phyloP scores from a whole-genome alignment of 208 protist genomes.

The Giardia duodenalis region DNA sequence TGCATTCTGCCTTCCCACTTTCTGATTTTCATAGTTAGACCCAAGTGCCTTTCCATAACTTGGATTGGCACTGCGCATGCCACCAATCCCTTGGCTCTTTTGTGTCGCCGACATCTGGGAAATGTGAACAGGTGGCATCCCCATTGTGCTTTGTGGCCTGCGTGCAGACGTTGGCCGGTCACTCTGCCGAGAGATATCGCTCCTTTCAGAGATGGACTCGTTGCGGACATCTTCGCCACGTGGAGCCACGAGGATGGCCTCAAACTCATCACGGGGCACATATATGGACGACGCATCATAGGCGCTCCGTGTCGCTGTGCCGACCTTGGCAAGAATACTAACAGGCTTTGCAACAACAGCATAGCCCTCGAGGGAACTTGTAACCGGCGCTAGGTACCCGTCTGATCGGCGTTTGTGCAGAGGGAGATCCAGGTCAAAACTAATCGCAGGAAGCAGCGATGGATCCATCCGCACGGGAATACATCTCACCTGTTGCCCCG shows the following conservation, averaged over 20 bases:
- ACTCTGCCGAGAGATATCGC: not conserved
- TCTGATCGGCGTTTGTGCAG: not conserved
- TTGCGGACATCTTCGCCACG: not conserved
- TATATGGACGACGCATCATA: not conserved
- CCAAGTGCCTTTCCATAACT: no score
- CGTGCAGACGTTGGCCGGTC: not conserved
- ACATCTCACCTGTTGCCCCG: not conserved
- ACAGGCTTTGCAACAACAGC: not conserved
- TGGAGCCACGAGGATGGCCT: not conserved
- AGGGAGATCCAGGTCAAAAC: constrained; percentile 25
- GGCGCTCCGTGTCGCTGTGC: not conserved
- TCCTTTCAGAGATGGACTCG: not conserved
- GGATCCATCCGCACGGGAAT: constrained; percentile 9
- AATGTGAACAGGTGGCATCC: constrained; percentile 8
- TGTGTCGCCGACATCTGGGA: not conserved
- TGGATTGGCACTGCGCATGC: not conserved
- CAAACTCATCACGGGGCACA: not conserved
- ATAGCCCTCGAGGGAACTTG: not conserved
- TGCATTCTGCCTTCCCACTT: not conserved
- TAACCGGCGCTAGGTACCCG: not conserved
- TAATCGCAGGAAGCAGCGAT: constrained; percentile 3
- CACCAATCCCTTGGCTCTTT: not conserved
- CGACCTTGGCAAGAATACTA: not conserved
- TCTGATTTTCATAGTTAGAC: no score
- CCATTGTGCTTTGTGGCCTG: not conserved